Conservation (phyloP, 495 filamentous ascomycete genomes). For the Thozetella sp. region DNA sequence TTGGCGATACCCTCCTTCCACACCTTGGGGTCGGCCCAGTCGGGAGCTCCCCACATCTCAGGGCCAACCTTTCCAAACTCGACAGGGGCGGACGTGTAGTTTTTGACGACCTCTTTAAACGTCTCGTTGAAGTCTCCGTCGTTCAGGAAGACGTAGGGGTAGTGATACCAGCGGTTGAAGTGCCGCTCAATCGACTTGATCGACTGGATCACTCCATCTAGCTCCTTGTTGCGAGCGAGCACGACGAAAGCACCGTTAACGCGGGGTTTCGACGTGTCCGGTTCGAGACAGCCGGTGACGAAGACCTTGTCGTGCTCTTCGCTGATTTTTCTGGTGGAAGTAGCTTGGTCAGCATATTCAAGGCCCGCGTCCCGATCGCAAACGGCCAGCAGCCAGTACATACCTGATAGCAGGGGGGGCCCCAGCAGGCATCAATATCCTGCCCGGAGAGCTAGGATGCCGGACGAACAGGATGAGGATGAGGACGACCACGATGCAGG, state of each 20-base stretch:
- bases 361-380: slow-evolving; percentile 1
- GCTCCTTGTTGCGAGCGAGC: slow-evolving; percentile 92
- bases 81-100: slow-evolving; percentile 83
- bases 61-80: slow-evolving; percentile 95
- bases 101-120: slow-evolving; percentile 85
- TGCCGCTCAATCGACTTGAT: slow-evolving; percentile 98
- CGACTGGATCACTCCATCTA: slow-evolving; percentile 94
- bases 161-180: slow-evolving; percentile 99
- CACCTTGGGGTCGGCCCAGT: slow-evolving; percentile 92
- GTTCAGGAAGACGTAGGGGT: slow-evolving; percentile 98
- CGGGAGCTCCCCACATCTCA: slow-evolving; percentile 93
- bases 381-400: no score
- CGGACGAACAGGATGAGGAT: slow-evolving; percentile 89
- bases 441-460: slow-evolving; percentile 80
- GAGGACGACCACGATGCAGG: slow-evolving; percentile 86
- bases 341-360: slow-evolving; percentile 5
- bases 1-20: slow-evolving; percentile 94
- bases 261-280: slow-evolving; percentile 62
- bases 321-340: slow-evolving; percentile 81
- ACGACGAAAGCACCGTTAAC: slow-evolving; percentile 97
- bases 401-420: slow-evolving; percentile 92
- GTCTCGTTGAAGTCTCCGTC: slow-evolving; percentile 94
- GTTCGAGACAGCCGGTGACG: slow-evolving; percentile 81
- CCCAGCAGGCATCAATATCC: slow-evolving; percentile 86
- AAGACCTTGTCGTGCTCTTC: slow-evolving; percentile 98